Evolutionary conservation across 2,329 filamentous ascomycete genomes (phyloP).

Genomic region (Diaporthe vaccinii): DNA sequence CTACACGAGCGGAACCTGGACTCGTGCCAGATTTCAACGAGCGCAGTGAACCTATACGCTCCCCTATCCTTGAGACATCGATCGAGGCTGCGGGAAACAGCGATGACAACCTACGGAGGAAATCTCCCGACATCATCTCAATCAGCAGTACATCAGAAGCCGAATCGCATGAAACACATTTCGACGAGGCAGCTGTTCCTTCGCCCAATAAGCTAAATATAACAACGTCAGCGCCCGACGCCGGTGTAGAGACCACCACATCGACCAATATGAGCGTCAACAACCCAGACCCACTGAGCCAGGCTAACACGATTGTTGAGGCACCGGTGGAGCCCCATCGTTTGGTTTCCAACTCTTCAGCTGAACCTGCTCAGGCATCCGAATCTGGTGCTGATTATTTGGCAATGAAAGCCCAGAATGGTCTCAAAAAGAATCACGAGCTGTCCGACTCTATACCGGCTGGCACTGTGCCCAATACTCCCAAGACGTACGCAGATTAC

Average conservation of each 20-base stretch:
- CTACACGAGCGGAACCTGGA: not conserved
- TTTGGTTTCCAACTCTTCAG: not conserved
- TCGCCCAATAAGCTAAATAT: not conserved
- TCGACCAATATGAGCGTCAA: not conserved
- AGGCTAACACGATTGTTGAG: not conserved
- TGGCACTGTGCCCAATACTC: not conserved
- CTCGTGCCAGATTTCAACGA: not conserved
- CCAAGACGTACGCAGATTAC: not conserved
- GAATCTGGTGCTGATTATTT: slow-evolving; percentile 1
- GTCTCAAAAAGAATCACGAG: slow-evolving; percentile 1
- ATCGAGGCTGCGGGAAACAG: not conserved
- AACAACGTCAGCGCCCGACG: not conserved
- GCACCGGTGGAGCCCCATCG: not conserved
- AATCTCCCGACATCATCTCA: slow-evolving; percentile 8
- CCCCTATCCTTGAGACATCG: not conserved
- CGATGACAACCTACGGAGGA: not conserved
- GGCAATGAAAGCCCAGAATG: not conserved
- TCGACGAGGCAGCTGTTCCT: not conserved
- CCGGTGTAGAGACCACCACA: not conserved
- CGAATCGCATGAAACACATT: not conserved
- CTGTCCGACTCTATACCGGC: not conserved
- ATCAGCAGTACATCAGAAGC: not conserved
- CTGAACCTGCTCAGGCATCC: not conserved
- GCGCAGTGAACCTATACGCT: not conserved
- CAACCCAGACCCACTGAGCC: not conserved